These are phyloP conservation scores for Cicer bijugum DNA, from an alignment of 306 rosid genomes.

Conservation along the genomic window DNA sequence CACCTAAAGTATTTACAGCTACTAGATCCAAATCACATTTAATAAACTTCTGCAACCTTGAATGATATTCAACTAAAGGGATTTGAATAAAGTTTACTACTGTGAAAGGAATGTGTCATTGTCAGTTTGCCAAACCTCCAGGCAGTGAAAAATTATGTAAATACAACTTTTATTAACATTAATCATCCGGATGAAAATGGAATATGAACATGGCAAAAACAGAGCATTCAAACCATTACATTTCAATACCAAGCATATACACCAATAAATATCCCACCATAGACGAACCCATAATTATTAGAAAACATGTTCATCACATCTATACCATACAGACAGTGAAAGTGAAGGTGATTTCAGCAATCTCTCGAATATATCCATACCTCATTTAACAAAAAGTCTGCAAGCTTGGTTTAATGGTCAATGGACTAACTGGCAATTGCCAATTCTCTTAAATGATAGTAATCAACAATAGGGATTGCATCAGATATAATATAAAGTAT, in stretches of 20 bases:
- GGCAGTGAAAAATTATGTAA: not conserved
- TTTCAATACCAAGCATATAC: not conserved
- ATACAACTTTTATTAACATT: not conserved
- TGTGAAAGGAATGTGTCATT: slow-evolving; percentile 13
- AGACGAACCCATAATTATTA: not conserved
- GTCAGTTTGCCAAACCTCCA: not conserved
- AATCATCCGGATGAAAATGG: slow-evolving; percentile 4
- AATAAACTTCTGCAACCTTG: not conserved
- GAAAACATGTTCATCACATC: not conserved
- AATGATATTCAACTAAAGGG: slow-evolving; percentile 10
- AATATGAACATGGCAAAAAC: not conserved
- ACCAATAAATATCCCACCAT: not conserved
- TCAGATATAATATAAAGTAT: not conserved
- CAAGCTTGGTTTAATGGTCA: slow-evolving; percentile 23
- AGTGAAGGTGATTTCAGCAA: not conserved
- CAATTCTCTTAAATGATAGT: not conserved
- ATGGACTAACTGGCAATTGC: not conserved
- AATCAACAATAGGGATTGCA: not conserved
- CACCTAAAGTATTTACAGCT: not conserved
- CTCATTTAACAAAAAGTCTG: not conserved
- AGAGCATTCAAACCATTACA: not conserved
- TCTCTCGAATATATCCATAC: slow-evolving; percentile 1
- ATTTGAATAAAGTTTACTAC: slow-evolving; percentile 2
- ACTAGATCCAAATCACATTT: not conserved
- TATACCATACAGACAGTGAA: not conserved